phyloP scores from a whole-genome alignment of 352 stramenopile genomes.

The Globisporangium middletonii region DNA sequence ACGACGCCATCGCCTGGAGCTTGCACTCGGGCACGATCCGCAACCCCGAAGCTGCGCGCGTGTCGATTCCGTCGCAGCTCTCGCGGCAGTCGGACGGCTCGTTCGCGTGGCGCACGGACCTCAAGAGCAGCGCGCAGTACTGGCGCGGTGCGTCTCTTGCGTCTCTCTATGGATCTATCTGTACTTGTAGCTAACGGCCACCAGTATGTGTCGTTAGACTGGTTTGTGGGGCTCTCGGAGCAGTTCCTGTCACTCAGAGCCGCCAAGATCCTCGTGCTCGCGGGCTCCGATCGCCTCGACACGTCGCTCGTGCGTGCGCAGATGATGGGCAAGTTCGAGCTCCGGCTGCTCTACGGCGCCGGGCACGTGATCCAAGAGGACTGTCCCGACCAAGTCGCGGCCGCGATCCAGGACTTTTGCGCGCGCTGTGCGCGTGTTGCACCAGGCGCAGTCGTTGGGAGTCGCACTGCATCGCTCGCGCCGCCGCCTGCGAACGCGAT shows the following conservation, averaged over 20 bases:
- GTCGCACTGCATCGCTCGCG: constrained; percentile 13
- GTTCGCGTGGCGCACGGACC: constrained; percentile 71
- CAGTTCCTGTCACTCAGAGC: constrained; percentile 73
- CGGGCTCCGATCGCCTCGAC: constrained; percentile 80
- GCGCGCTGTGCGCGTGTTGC: constrained; percentile 38
- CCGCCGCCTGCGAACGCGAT: constrained; percentile 21
- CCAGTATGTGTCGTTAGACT: constrained; percentile 30
- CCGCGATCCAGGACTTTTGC: constrained; percentile 62
- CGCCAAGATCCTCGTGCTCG: constrained; percentile 82
- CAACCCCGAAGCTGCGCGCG: constrained; percentile 63
- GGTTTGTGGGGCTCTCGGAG: constrained; percentile 82
- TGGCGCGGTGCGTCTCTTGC: constrained; percentile 49
- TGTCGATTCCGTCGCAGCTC: constrained; percentile 82
- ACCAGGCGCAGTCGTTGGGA: constrained; percentile 28
- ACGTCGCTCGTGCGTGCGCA: constrained; percentile 83
- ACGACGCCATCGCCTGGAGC: constrained; percentile 79
- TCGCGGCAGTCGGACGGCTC: constrained; percentile 36
- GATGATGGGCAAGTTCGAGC: constrained; percentile 91
- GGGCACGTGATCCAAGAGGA: constrained; percentile 88
- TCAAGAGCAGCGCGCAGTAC: constrained; percentile 64
- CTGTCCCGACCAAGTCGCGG: constrained; percentile 65
- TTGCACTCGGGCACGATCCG: constrained; percentile 68
- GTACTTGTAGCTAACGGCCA: neutral
- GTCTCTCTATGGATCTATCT: neutral
- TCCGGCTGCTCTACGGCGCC: constrained; percentile 80